phyloP scores from a whole-genome alignment of 1,139 yeast species.

The Pichia sp. region DNA sequence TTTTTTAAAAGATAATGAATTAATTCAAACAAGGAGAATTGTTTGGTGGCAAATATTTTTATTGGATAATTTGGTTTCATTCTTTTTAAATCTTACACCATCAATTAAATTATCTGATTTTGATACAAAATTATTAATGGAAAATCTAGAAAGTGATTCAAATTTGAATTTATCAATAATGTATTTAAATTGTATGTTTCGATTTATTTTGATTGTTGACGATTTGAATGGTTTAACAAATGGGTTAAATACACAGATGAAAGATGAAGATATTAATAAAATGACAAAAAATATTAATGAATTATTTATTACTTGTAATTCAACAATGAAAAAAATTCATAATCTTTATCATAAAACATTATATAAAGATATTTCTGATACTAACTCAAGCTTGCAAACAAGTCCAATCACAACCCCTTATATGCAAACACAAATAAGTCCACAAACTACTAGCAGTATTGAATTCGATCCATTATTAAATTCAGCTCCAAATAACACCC shows the following conservation, averaged over 20 bases:
- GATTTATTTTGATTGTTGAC: conserved; percentile 46
- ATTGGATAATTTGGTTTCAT: conserved; percentile 51
- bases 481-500: neutral
- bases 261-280: conserved; percentile 37
- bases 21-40: conserved; percentile 47
- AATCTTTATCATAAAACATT: conserved; percentile 12
- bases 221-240: conserved; percentile 39
- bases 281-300: conserved; percentile 44
- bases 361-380: conserved; percentile 11
- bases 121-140: conserved; percentile 46
- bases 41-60: conserved; percentile 65
- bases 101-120: conserved; percentile 48
- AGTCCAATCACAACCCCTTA: neutral
- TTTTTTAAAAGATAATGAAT: conserved; percentile 41
- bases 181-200: conserved; percentile 36
- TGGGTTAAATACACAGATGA: conserved; percentile 26
- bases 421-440: neutral
- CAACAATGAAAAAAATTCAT: conserved; percentile 33
- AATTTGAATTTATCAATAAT: conserved; percentile 40
- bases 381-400: neutral
- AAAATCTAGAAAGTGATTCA: conserved; percentile 27
- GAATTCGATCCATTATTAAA: neutral
- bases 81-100: conserved; percentile 53
- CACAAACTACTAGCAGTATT: neutral
- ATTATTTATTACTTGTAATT: conserved; percentile 43